Percentiles rank a stretch among this genome's conserved stretches.
phyloP scores from a whole-genome alignment of 106 monocot species.

The Dioscorea zingiberensis region DNA sequence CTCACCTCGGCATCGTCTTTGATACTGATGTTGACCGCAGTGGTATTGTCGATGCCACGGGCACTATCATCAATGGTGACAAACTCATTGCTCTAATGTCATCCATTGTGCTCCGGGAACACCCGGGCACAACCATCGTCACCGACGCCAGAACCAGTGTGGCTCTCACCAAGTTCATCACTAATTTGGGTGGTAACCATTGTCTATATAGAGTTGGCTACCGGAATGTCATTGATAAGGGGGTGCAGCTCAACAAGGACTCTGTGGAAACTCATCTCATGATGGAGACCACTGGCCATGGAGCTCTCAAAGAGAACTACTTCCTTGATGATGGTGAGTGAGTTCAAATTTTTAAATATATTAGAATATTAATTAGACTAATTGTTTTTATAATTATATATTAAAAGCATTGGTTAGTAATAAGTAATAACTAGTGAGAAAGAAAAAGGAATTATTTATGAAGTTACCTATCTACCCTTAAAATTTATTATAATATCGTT shows the following conservation, averaged over 20 bases:
- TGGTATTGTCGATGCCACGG: constrained; percentile 41
- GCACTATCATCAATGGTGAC: constrained; percentile 41
- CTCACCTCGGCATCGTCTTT: constrained; percentile 51
- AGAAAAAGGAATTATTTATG: no score
- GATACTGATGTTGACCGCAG: constrained; percentile 67
- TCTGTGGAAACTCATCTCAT: constrained; percentile 51
- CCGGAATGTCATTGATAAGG: constrained; percentile 55
- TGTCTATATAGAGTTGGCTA: constrained; percentile 58
- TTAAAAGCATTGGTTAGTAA: no score
- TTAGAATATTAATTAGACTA: no score
- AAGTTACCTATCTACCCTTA: no score
- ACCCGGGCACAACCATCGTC: constrained; percentile 40
- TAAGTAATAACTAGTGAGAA: no score
- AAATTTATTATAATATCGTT: no score
- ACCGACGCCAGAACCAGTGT: constrained; percentile 53
- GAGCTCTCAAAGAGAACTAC: constrained; percentile 49
- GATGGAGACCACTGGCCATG: constrained; percentile 61
- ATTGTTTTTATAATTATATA: no score
- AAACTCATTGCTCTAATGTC: constrained; percentile 48
- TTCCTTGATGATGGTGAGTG: constrained; percentile 56
- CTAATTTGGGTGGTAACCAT: constrained; percentile 29
- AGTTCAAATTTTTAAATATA: no score
- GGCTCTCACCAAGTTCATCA: constrained; percentile 34
- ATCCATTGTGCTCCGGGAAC: constrained; percentile 35
- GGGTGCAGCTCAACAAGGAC: constrained; percentile 33